A percentile compares a stretch with the other conserved stretches of the same genome.
phyloP scores from a whole-genome alignment of 352 stramenopile species.

The Globisporangium emineosum region DNA sequence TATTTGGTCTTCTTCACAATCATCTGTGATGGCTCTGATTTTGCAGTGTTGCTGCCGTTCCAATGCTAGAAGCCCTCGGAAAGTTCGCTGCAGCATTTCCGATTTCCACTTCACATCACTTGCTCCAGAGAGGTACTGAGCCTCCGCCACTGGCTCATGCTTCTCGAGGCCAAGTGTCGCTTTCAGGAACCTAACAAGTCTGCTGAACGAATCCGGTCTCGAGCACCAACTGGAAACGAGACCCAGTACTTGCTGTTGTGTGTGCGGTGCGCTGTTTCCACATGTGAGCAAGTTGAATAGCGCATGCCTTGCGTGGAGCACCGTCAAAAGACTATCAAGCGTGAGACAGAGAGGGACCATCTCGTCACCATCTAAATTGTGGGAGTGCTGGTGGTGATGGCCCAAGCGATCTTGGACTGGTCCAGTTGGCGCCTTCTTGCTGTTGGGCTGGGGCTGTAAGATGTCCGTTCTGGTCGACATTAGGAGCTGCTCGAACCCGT shows the following conservation, averaged over 20 bases:
- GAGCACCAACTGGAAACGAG: constrained; percentile 22
- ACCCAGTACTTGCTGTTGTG: constrained; percentile 8
- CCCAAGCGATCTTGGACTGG: neutral
- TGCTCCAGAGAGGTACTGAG: neutral
- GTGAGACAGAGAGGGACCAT: constrained; percentile 28
- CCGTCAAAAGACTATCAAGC: constrained; percentile 25
- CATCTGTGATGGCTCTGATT: neutral
- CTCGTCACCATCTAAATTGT: constrained; percentile 10
- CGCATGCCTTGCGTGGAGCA: constrained; percentile 29
- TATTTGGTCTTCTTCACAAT: neutral
- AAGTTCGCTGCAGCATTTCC: neutral
- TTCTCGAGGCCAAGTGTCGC: constrained; percentile 25
- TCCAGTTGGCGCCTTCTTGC: neutral
- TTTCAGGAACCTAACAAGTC: constrained; percentile 26
- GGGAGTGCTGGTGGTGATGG: neutral
- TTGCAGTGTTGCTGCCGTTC: neutral
- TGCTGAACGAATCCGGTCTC: constrained; percentile 12
- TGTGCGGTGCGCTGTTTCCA: neutral
- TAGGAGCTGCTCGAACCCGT: neutral
- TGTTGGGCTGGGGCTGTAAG: neutral
- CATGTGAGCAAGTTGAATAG: constrained; percentile 27
- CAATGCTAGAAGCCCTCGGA: constrained; percentile 5
- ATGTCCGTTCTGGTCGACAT: neutral
- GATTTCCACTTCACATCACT: neutral
- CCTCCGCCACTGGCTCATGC: constrained; percentile 15